Conservation (phyloP, 2,329 filamentous ascomycete species). For the Aureobasidium leucospermi region DNA sequence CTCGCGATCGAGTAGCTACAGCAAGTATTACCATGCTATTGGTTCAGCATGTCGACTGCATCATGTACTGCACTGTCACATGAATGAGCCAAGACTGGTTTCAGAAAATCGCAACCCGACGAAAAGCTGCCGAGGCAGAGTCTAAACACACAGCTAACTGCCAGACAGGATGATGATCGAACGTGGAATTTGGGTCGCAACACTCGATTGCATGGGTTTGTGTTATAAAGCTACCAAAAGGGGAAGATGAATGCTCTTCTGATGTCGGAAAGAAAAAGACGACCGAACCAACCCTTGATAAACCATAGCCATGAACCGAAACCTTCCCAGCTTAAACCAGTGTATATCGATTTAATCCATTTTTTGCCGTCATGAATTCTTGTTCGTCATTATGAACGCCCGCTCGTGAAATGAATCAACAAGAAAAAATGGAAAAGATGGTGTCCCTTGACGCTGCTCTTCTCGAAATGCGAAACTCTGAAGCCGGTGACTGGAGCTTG, state of each 20-base stretch:
- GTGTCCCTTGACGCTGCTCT: not conserved
- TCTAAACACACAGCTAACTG: too few species aligned
- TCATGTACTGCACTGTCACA: too few species aligned
- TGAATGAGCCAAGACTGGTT: too few species aligned
- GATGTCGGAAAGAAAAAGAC: not conserved
- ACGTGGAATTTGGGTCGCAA: not conserved
- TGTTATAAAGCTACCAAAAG: not conserved
- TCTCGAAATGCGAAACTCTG: not conserved
- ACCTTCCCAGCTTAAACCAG: not conserved
- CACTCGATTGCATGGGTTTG: not conserved
- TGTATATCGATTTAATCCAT: not conserved
- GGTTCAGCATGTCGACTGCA: too few species aligned
- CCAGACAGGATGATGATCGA: too few species aligned
- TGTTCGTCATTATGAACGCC: constrained; percentile 13
- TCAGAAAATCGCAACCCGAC: too few species aligned
- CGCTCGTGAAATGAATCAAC: not conserved
- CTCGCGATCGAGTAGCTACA: too few species aligned
- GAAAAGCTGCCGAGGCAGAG: too few species aligned
- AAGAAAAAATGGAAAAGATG: constrained; percentile 2
- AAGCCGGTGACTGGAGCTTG: not conserved
- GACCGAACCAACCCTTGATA: not conserved
- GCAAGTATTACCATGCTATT: too few species aligned
- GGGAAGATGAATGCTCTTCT: not conserved
- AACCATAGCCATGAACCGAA: not conserved
- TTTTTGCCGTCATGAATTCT: constrained; percentile 8